Conservation (phyloP, 306 rosid species). For the Cyamopsis tetragonoloba region DNA sequence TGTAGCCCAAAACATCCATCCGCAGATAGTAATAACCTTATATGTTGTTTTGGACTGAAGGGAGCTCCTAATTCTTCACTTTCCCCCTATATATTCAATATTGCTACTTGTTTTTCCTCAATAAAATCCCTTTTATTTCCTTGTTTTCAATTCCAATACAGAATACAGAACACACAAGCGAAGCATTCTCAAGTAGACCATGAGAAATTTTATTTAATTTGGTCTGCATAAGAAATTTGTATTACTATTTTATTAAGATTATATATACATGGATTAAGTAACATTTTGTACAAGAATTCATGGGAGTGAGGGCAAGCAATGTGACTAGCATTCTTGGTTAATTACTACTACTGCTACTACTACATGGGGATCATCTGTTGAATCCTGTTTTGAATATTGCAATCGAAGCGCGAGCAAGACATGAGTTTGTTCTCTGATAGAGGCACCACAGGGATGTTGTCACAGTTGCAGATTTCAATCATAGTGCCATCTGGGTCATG, state of each 20-base stretch:
- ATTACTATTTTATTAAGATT: background rate
- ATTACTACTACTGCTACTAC: too few relatives aligned
- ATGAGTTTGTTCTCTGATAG: conserved; percentile 21
- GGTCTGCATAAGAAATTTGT: background rate
- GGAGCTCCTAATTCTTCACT: conserved; percentile 73
- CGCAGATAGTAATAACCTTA: background rate
- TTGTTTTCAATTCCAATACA: conserved; percentile 13
- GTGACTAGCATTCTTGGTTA: background rate
- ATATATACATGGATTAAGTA: background rate
- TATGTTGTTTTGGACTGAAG: conserved; percentile 66
- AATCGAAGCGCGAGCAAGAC: conserved; percentile 41
- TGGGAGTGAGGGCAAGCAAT: conserved; percentile 1
- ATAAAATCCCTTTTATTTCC: background rate
- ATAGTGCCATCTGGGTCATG: conserved; percentile 77
- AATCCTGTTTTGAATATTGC: conserved; percentile 37
- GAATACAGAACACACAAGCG: background rate
- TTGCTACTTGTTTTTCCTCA: background rate
- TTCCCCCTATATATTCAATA: conserved; percentile 31
- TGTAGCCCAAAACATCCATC: conserved; percentile 59
- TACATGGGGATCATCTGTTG: conserved; percentile 32
- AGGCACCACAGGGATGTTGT: conserved; percentile 64
- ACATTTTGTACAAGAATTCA: conserved; percentile 19
- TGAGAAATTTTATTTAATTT: background rate
- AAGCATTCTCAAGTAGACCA: background rate
- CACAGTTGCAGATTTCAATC: conserved; percentile 87